Base-by-base conservation (phyloP, 345 rosid genomes). In the Camelina sativa region DNA sequence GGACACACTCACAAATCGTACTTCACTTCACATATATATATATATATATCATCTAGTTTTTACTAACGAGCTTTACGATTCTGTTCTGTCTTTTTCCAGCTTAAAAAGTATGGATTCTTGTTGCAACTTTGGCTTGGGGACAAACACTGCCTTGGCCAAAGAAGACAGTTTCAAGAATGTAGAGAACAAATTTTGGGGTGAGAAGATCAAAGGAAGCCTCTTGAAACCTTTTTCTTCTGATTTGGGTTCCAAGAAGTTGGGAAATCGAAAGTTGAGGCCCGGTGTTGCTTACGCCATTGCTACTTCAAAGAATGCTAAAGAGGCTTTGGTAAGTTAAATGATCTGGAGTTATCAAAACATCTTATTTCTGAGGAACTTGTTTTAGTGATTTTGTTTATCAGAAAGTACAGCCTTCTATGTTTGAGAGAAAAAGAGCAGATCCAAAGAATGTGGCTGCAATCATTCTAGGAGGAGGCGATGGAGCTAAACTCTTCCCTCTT, bases 391-490 rank as follows among this genome's bases (percentile, higher is more conserved):
- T 69, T 58, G 66, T 60, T 67, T 78, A 46, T 74, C 69, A 91
- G 95, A 84, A 88, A 41, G 19, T 82, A 3, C 82, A 80, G 47
- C 80, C 81, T 60, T 85, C 86, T 5, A 61, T 76, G 69, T 73
- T 86, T 41, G 88, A 83, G 72, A 84, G 90, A 75, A 71, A 53
- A 62, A 84, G 74, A 77, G 91, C 82, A 25, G 96, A 94, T 75
- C 97, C 97, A 0, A 88, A 94, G 73, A 91, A 90, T 71, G 92
- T 94, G 17, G 98, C 93, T 69, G 85, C 97, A 0, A 80, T 94
- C 81, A 88, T 94, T 83, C 73, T 94, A 53, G 98, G 98, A 71
- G 98, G 98, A 72, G 98, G 98, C 65, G 81, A 91, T 23, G 98
- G 98, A 75, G 87, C 88, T 82, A 86, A 88, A 25, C 94, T 94